These are phyloP conservation scores for Linum tenue DNA, from an alignment of 345 rosid genomes.

Conservation along the genomic window DNA sequence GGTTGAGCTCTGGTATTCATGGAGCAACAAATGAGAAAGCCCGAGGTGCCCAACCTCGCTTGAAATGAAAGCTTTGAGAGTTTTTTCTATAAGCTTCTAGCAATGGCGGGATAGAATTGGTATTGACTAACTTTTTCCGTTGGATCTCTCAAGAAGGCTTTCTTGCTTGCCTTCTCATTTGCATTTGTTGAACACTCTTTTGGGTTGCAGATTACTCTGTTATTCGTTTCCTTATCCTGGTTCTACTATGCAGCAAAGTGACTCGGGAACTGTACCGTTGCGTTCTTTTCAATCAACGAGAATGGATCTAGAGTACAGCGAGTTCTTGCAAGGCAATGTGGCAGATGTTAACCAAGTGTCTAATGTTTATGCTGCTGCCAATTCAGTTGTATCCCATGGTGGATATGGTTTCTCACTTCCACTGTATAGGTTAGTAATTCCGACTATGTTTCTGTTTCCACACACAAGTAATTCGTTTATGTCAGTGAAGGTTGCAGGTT, in stretches of 20 bases:
- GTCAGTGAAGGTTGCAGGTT: background rate
- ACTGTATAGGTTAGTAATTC: conserved; percentile 49
- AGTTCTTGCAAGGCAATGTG: conserved; percentile 14
- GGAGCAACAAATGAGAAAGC: background rate
- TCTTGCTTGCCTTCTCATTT: too few relatives aligned
- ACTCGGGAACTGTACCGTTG: conserved; percentile 11
- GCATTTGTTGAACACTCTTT: too few relatives aligned
- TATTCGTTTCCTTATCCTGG: background rate
- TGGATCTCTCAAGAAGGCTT: background rate
- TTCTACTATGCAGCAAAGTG: conserved; percentile 3
- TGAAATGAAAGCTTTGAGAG: too few relatives aligned
- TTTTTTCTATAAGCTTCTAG: too few relatives aligned
- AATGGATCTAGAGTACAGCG: conserved; percentile 20
- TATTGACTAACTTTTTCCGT: background rate
- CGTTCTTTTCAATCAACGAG: conserved; percentile 13
- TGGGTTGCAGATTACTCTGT: background rate
- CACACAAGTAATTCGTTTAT: background rate
- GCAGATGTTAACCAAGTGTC: conserved; percentile 15
- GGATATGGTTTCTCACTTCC: conserved; percentile 40
- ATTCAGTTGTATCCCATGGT: conserved; percentile 21
- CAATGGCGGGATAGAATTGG: too few relatives aligned
- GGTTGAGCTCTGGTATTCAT: background rate
- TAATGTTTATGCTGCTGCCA: conserved; percentile 11
- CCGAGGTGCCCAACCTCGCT: too few relatives aligned
- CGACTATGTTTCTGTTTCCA: background rate